Base-by-base conservation (phyloP, 2,329 filamentous ascomycete genomes). In the Fusarium sambucinum region DNA sequence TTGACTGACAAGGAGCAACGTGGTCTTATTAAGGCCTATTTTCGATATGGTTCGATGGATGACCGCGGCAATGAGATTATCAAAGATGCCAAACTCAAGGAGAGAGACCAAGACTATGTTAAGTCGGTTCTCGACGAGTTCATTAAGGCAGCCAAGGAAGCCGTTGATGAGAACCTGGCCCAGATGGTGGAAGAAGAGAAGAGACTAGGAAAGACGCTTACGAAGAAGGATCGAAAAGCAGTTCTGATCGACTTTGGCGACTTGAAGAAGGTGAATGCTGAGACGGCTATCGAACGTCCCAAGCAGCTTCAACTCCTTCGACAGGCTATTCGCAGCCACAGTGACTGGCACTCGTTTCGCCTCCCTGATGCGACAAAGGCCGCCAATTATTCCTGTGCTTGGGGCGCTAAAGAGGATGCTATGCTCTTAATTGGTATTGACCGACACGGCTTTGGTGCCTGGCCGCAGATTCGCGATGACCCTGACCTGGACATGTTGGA, bases 201-300 rank as follows among this genome's bases (percentile, higher is more conserved):
- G 78, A 89, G 91, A 67, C 86, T 87, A 0, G 93, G 93, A 75
- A 96, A 96, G 77, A 86, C 89, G 4, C 81, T 96, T 55, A 97
- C 95, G 0, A 97, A 98, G 83, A 99, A 99, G 79, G 96, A 99
- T 77, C 93, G 93, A 79, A 99, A 99, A 80, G 96, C 96, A 1
- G 93, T 99, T 19, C 83, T 99, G 44, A 97, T 99, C 74, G 94
- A 98, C 77, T 97, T 94, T 79, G 90, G 92, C 45, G 93, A 94
- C 56, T 91, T 97, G 51, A 97, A 97, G 80, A 94, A 97, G 73
- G 88, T 97, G 74, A 99, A 99, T 76, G 96, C 96, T 1, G 94
- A 97, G 79, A 98, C 96, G 0, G 92, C 97, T 55, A 89, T 97
- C 13, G 95, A 98, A 72, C 90, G 96, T 11, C 95, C 96, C 0